These are phyloP conservation scores for Royoungia palumana DNA, from an alignment of 768 basidiomycete genomes.

Conservation along the genomic window DNA sequence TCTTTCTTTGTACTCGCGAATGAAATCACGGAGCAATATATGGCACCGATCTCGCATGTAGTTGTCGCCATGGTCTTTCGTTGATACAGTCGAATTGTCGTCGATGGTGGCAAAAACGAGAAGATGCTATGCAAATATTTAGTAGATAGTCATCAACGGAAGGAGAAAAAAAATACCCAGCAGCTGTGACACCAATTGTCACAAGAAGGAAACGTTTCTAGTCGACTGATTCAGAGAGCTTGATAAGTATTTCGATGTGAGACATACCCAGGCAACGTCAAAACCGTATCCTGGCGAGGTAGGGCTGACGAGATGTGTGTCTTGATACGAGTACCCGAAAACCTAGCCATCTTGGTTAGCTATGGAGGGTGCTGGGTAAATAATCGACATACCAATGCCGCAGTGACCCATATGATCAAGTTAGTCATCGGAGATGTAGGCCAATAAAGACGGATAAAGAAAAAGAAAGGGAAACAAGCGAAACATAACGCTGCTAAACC, in stretches of 20 bases:
- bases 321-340: conserved; percentile 71
- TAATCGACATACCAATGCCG: conserved; percentile 46
- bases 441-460: conserved; percentile 69
- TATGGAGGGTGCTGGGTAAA: not conserved
- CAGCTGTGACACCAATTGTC: conserved; percentile 65
- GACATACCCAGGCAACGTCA: conserved; percentile 65
- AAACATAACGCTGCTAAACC: conserved; percentile 67
- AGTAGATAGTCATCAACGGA: not conserved
- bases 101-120: conserved; percentile 71
- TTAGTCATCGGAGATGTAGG: conserved; percentile 72
- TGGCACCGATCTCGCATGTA: conserved; percentile 59
- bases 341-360: conserved; percentile 39
- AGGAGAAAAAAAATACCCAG: conserved; percentile 52
- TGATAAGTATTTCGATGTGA: not conserved
- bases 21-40: conserved; percentile 76
- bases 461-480: conserved; percentile 70
- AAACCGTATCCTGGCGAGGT: conserved; percentile 58
- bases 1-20: conserved; percentile 57
- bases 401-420: conserved; percentile 64
- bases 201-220: conserved; percentile 71
- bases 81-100: conserved; percentile 71
- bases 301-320: conserved; percentile 45
- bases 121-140: conserved; percentile 44
- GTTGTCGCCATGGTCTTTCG: conserved; percentile 68
- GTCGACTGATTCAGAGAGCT: not conserved